Evolutionary conservation across 164 flowering plant genomes (phyloP).

Genomic region (Vitis cinerea): DNA sequence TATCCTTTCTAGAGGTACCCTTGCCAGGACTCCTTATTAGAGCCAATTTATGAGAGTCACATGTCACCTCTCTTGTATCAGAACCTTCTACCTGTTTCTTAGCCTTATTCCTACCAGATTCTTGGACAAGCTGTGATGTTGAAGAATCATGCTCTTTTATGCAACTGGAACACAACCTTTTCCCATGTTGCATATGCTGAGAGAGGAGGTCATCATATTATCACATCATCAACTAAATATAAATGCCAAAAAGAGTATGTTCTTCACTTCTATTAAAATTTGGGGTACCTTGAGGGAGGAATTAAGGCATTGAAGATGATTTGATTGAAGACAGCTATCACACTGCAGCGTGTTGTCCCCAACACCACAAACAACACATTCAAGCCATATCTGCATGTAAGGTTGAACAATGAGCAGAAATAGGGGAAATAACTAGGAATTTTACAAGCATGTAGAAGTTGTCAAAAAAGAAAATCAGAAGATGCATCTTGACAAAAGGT

Average conservation of each 20-base stretch:
- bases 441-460: too few relatives aligned
- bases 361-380: constrained; percentile 7
- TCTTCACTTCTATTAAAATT: not conserved
- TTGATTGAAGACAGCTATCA: constrained; percentile 1
- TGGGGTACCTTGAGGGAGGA: not conserved
- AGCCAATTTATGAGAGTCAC: constrained; percentile 7
- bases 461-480: too few relatives aligned
- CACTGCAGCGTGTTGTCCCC: not conserved
- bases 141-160: constrained; percentile 2
- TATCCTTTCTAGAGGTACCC: constrained; percentile 6
- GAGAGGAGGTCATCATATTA: not conserved
- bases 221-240: not conserved
- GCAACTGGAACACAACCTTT: constrained; percentile 15
- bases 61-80: not conserved
- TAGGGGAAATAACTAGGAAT: too few relatives aligned
- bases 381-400: not conserved
- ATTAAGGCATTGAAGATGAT: constrained; percentile 5
- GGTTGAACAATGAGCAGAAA: not conserved
- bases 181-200: constrained; percentile 6
- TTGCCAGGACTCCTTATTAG: constrained; percentile 5
- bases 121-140: constrained; percentile 6
- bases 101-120: constrained; percentile 10
- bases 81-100: constrained; percentile 9
- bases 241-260: not conserved
- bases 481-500: too few relatives aligned